Percentiles rank a stretch among this genome's conserved stretches.
Conservation (phyloP, 2,329 filamentous ascomycete species). For the Penicillium sp. region DNA sequence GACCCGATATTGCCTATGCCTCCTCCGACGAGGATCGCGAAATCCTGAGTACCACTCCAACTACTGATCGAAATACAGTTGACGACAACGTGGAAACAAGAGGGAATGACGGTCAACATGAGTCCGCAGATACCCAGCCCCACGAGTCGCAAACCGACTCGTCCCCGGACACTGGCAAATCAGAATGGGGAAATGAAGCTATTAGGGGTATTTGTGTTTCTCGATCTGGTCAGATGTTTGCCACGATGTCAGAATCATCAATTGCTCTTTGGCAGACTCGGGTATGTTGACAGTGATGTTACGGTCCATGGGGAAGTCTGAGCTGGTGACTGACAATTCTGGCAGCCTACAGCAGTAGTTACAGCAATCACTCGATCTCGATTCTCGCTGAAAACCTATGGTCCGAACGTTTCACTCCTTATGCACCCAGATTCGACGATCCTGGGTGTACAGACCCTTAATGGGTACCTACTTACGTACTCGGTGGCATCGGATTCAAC, state of each 20-base stretch:
- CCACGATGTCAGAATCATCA: slow-evolving; percentile 77
- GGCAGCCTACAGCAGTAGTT: slow-evolving; percentile 79
- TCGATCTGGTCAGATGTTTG: slow-evolving; percentile 77
- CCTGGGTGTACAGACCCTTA: slow-evolving; percentile 80
- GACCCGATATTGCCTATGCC: slow-evolving; percentile 35
- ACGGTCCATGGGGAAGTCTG: slow-evolving; percentile 1
- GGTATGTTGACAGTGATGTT: slow-evolving; percentile 49
- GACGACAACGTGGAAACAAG: slow-evolving; percentile 19
- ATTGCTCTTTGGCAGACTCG: slow-evolving; percentile 97
- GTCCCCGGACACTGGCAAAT: slow-evolving; percentile 28
- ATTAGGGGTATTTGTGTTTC: slow-evolving; percentile 75
- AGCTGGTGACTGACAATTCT: slow-evolving; percentile 24
- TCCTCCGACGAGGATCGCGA: slow-evolving; percentile 27
- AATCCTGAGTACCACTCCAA: slow-evolving; percentile 10
- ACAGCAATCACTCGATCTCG: slow-evolving; percentile 80
- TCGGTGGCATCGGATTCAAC: slow-evolving; percentile 81
- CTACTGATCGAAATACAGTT: slow-evolving; percentile 27
- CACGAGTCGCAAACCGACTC: slow-evolving; percentile 6
- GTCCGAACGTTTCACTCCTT: slow-evolving; percentile 77
- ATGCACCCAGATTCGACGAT: slow-evolving; percentile 90
- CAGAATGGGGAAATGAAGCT: slow-evolving; percentile 55
- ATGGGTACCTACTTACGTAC: slow-evolving; percentile 91
- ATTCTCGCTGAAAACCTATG: slow-evolving; percentile 77
- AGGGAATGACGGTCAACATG: neutral
- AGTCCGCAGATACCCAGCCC: neutral